Base-by-base conservation (phyloP, 2,329 filamentous ascomycete species). In the Periglandula ipomoeae region DNA sequence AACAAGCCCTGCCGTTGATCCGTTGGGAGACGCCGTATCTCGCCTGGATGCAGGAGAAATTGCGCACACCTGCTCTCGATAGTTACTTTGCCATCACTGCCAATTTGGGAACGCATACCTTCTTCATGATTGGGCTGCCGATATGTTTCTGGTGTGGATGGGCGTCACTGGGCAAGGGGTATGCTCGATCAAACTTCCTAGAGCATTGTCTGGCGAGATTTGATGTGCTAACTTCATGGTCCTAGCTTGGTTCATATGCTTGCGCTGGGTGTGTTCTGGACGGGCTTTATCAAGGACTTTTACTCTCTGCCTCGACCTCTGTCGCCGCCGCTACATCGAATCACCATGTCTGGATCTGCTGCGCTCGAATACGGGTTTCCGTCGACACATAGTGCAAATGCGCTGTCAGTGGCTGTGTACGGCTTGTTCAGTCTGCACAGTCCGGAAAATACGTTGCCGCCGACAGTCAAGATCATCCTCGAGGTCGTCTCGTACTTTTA, bases 121-220 rank as follows among this genome's bases (percentile, higher is more conserved):
- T 96, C 72, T 98, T 96, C 74, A 97, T 97, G 90, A 78, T 95
- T 56, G 85, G 89, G 50, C 72, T 98, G 60, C 93, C 93, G 5
- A 88, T 97, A 55, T 78, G 95, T 58, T 97, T 97, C 72, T 98
- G 93, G 93, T 95, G 89, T 61, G 91, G 91, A 47, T 87, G 90
- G 68, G 83, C 85, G 39, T 82, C 78, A 54, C 79, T 95, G 56
- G 93, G 89, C 48, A 85, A 93, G 72, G 90, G 85, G 88, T 94
- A 82, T 58, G 84, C 75, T 47, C 46, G 32, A 13, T 44, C 30
- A 11, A 17, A 13, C 22, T 41, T 20, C n/a, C 24, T 19, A 7
- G 26, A 39, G 4, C 20, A 41, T n/a, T n/a, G n/a, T n/a, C n/a
- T n/a, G n/a, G n/a, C n/a, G n/a, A n/a, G n/a, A n/a, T n/a, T n/a